Evolutionary conservation across 2,329 filamentous ascomycete species (phyloP), one percentile per base, ranked within the genome.

Genomic region (Penicillium sp.): DNA sequence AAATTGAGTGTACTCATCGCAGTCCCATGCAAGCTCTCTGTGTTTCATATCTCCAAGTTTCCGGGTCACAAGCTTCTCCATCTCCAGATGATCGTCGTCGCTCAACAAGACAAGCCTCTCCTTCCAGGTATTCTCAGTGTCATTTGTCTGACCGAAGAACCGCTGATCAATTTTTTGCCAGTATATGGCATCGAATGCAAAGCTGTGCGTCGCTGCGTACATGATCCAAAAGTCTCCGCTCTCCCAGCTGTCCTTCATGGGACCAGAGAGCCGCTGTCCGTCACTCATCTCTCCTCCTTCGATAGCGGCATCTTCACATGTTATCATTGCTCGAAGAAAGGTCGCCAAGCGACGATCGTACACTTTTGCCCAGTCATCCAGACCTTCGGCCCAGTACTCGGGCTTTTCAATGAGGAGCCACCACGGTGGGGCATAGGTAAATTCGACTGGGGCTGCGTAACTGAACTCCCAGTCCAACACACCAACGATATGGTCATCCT

Each of bases 401-500:
- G 70, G 68, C 30, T 65, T 68, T 65, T 68, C 63, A 10, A 72
- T 28, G 2, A 73, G 57, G 6, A 72, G 65, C 71, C 71, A 73
- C 67, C 62, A 71, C 4, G 67, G 68, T 6, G 67, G 65, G 0
- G 58, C 61, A 45, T 65, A 37, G 2, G 66, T 51, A 17, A 70
- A 71, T 53, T 70, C 67, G 2, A 60, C 60, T 2, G 69, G 9
- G 65, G 68, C 4, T 38, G 66, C 49, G 47, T 73, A 71, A 19
- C 68, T 64, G 40, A 70, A 73, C 38, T 73, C 70, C 68, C 70
- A 69, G 45, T 72, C 70, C 3, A 72, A 53, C 0, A 68, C 67
- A 1, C 66, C 64, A 2, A 58, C 35, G 24, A 72, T 58, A 10
- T 63, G 7, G 13, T 61, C 15, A 7, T 59, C 19, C 7, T 59